A percentile compares a stretch with the other conserved stretches of the same genome.
Conservation (phyloP, 73 alveolate genomes). For the Paramecium pentaurelia region DNA sequence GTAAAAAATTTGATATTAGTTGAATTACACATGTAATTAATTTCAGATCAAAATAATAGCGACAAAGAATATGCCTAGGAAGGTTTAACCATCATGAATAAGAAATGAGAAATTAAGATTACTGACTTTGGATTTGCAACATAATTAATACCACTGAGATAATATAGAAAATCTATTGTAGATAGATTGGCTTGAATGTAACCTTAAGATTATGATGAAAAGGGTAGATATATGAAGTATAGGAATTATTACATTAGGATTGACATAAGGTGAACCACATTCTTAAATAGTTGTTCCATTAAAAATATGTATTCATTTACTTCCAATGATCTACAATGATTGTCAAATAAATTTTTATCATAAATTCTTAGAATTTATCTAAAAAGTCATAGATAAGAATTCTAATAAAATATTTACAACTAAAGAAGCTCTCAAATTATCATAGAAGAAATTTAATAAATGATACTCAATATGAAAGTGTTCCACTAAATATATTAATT, state of each 20-base stretch:
- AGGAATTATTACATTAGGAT: too few species aligned
- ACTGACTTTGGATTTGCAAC: slow-evolving; percentile 63
- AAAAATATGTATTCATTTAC: too few species aligned
- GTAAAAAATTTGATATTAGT: neutral
- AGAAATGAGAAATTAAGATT: slow-evolving; percentile 50
- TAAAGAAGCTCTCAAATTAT: neutral
- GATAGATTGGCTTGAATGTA: neutral
- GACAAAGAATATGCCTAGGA: slow-evolving; percentile 33
- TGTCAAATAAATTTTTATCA: too few species aligned
- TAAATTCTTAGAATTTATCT: too few species aligned
- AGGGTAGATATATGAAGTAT: too few species aligned
- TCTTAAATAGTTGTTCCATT: too few species aligned
- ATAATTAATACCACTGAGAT: slow-evolving; percentile 12
- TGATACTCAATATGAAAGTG: slow-evolving; percentile 47
- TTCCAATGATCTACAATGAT: too few species aligned
- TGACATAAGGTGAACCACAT: too few species aligned
- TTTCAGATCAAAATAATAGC: slow-evolving; percentile 48
- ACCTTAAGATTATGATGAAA: too few species aligned
- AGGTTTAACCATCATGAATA: slow-evolving; percentile 43
- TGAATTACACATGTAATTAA: neutral
- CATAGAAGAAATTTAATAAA: neutral
- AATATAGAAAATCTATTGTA: slow-evolving; percentile 55
- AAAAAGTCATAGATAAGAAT: too few species aligned
- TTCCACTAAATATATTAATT: slow-evolving; percentile 49
- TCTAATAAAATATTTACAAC: too few species aligned